Conservation (phyloP, 2,329 filamentous ascomycete species). For the Tolypocladium cylindrosporum region DNA sequence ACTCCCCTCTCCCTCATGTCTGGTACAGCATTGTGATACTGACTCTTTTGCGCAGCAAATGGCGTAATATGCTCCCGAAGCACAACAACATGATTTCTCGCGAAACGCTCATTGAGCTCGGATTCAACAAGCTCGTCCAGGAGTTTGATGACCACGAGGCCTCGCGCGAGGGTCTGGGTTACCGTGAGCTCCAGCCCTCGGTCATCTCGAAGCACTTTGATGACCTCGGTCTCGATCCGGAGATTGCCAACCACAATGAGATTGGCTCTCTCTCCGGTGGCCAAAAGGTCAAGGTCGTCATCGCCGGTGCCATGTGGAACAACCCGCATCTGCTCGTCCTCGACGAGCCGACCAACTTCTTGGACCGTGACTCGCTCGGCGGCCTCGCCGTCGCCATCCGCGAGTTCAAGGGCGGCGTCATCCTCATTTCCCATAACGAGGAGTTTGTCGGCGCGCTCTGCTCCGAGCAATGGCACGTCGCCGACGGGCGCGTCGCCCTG, state of each 20-base stretch:
- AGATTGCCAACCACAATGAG: slow-evolving; percentile 98
- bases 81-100: slow-evolving; percentile 87
- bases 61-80: slow-evolving; percentile 81
- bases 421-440: slow-evolving; percentile 99
- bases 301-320: slow-evolving; percentile 96
- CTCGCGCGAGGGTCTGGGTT: slow-evolving; percentile 95
- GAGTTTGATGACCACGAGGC: slow-evolving; percentile 99
- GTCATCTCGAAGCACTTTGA: slow-evolving; percentile 98
- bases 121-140: slow-evolving; percentile 88
- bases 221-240: slow-evolving; percentile 88
- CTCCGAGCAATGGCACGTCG: slow-evolving; percentile 93
- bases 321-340: slow-evolving; percentile 96
- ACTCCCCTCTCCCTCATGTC: slow-evolving; percentile 6
- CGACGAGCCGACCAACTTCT: slow-evolving; percentile 98
- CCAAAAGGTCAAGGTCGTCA: slow-evolving; percentile 98
- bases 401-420: slow-evolving; percentile 95
- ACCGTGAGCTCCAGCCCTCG: slow-evolving; percentile 84
- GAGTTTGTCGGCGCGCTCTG: slow-evolving; percentile 95
- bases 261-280: slow-evolving; percentile 93
- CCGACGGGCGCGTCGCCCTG: slow-evolving; percentile 76
- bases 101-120: slow-evolving; percentile 76
- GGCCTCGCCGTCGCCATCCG: slow-evolving; percentile 95
- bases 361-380: slow-evolving; percentile 94
- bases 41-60: slow-evolving; percentile 53
- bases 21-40: slow-evolving; percentile 8